Base-by-base conservation (phyloP, 2,329 filamentous ascomycete genomes). In the Lasiodiplodia sp. region DNA sequence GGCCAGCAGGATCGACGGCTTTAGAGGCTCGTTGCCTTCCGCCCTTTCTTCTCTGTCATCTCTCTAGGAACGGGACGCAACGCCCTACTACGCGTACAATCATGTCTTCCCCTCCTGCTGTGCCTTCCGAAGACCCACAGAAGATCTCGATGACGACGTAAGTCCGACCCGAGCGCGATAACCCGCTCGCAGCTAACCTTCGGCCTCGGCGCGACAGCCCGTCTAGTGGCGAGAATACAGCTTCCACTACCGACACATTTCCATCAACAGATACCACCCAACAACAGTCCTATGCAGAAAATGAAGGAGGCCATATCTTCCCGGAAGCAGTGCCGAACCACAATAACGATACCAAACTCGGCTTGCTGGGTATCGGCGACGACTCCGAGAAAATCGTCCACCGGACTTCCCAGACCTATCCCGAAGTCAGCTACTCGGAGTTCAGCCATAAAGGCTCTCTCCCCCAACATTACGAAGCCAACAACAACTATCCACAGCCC, bases 31-130 rank as follows among this genome's bases (percentile, higher is more conserved):
- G 6, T 18, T 56, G 53, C 28, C 53, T 56, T 56, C 31, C 18
- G 53, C 28, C 21, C 28, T 21, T 28, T 56, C 53, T 38, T 56
- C 16, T 37, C 53, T 37, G 23, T 16, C 53, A n/a, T 56, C 37
- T n/a, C 37, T 14, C 53, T 38, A 37, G 53, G n/a, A 31, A 34
- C 53, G 18, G 16, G 28, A 37, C 28, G 21, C 28, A 37, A 51
- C 49, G 31, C 31, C 12, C 53, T n/a, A 21, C 53, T 16, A 37
- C 8, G 3, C 10, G 23, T 23, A 37, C 53, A 37, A 25, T 34
- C 28, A 56, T 56, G 53, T 18, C 16, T 18, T 56, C 53, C 16
- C 28, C 53, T n/a, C 31, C 53, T 37, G 28, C 53, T 56, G 53
- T 56, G 53, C 53, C 53, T 38, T 16, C 53, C 16, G 37, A 56